Conservation (phyloP, 2,329 filamentous ascomycete genomes). For the Tolypocladium inflatum region DNA sequence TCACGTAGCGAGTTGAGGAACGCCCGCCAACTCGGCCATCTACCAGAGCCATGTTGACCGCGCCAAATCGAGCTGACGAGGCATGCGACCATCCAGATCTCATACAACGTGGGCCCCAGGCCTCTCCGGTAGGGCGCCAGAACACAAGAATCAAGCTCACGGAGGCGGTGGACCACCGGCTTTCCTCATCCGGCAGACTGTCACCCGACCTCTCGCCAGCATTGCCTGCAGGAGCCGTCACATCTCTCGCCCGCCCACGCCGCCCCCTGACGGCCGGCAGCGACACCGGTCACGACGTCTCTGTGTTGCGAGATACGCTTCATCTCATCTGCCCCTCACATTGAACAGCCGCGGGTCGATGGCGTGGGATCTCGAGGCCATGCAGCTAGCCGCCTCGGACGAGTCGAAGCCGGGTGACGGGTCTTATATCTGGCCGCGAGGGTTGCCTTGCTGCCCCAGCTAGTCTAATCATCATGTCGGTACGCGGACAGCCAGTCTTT, state of each 20-base stretch:
- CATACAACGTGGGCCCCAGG: no score
- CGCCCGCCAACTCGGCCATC: no score
- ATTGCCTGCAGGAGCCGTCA: background rate
- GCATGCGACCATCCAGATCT: no score
- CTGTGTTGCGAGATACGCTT: background rate
- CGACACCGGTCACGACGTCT: background rate
- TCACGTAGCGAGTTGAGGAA: background rate
- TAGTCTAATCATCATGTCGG: background rate
- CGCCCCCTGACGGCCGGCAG: background rate
- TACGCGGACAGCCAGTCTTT: background rate
- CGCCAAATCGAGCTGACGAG: background rate
- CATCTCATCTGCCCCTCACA: background rate
- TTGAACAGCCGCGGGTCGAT: background rate
- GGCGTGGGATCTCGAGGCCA: background rate
- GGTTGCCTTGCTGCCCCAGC: background rate
- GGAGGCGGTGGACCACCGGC: background rate
- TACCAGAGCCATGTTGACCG: no score
- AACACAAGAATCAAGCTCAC: background rate
- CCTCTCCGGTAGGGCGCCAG: background rate
- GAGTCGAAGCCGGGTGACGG: background rate
- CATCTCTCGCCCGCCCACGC: background rate
- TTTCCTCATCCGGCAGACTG: background rate
- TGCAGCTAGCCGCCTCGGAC: background rate
- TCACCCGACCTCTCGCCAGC: background rate
- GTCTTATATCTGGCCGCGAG: background rate